Percentiles rank a stretch among this genome's conserved stretches.
phyloP scores from a whole-genome alignment of 2,329 filamentous ascomycete genomes.

The Phialophora tarda region DNA sequence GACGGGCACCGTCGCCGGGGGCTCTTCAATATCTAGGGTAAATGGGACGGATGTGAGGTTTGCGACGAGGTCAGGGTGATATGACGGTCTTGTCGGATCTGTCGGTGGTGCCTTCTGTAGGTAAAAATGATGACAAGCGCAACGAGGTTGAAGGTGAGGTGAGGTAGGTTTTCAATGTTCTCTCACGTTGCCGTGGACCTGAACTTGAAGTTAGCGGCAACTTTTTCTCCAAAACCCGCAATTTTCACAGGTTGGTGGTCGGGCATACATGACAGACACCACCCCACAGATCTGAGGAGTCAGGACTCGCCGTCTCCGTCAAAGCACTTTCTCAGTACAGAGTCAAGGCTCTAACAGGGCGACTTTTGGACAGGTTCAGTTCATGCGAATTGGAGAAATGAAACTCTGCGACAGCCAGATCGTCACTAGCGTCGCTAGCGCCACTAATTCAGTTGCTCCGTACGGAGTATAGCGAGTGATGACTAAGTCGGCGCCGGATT shows the following conservation, averaged over 20 bases:
- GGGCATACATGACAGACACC: constrained; percentile 1
- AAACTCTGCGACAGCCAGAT: constrained; percentile 21
- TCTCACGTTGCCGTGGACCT: constrained; percentile 10
- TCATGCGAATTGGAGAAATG: constrained; percentile 13
- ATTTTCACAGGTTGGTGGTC: constrained; percentile 2
- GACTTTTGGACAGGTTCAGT: constrained; percentile 10
- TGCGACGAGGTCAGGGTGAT: constrained; percentile 6
- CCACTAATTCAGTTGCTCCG: not conserved
- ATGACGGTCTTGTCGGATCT: not conserved
- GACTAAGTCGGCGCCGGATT: constrained; percentile 7
- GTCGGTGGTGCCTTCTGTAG: not conserved
- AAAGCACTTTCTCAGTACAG: not conserved
- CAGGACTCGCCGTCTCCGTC: not conserved
- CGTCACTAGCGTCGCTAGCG: constrained; percentile 12
- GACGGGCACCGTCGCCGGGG: constrained; percentile 41
- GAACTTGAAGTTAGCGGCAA: constrained; percentile 13
- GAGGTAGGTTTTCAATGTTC: constrained; percentile 7
- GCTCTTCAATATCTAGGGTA: constrained; percentile 22
- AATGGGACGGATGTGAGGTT: constrained; percentile 5
- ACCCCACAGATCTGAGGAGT: constrained; percentile 2
- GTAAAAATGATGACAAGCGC: not conserved
- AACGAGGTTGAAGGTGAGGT: not conserved
- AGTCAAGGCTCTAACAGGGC: not conserved
- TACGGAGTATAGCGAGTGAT: not conserved
- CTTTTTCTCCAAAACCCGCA: not conserved